Percentiles rank a stretch among this genome's conserved stretches.
These are phyloP conservation scores for Suillus decipiens DNA, from an alignment of 768 basidiomycete genomes.

Conservation along the genomic window DNA sequence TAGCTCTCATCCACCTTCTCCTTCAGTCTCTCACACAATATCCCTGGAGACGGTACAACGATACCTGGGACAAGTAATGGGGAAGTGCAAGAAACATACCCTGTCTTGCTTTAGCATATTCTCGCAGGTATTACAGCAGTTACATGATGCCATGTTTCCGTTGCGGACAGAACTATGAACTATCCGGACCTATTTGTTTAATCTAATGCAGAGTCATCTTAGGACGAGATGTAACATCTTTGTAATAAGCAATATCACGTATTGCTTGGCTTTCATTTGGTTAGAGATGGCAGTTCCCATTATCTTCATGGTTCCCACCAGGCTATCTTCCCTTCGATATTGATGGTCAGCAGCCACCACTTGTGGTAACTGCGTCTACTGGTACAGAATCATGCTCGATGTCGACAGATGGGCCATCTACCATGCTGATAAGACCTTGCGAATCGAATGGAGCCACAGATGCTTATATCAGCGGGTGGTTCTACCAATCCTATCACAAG, in stretches of 20 bases:
- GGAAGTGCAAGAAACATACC: slow-evolving; percentile 25
- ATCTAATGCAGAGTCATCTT: background rate
- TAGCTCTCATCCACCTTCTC: background rate
- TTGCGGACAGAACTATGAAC: slow-evolving; percentile 30
- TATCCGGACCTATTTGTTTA: background rate
- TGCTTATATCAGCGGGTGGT: slow-evolving; percentile 2
- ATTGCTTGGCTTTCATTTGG: background rate
- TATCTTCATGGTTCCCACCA: background rate
- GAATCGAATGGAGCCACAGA: background rate
- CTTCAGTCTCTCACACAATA: slow-evolving; percentile 2
- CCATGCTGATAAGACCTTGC: slow-evolving; percentile 32
- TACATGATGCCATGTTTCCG: slow-evolving; percentile 20
- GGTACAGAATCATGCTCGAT: slow-evolving; percentile 16
- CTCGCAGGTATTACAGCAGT: slow-evolving; percentile 22
- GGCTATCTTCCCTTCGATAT: slow-evolving; percentile 42
- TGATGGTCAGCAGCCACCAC: slow-evolving; percentile 47
- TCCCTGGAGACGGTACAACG: slow-evolving; percentile 18
- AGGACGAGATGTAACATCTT: background rate
- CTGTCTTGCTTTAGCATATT: slow-evolving; percentile 20
- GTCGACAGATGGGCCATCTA: slow-evolving; percentile 40
- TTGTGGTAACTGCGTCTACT: slow-evolving; percentile 52
- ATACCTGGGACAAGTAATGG: slow-evolving; percentile 17
- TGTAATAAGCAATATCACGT: background rate
- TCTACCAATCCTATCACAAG: too few relatives aligned
- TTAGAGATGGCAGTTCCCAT: background rate